phyloP scores from a whole-genome alignment of 495 filamentous ascomycete species.

The Xylaria grammica region DNA sequence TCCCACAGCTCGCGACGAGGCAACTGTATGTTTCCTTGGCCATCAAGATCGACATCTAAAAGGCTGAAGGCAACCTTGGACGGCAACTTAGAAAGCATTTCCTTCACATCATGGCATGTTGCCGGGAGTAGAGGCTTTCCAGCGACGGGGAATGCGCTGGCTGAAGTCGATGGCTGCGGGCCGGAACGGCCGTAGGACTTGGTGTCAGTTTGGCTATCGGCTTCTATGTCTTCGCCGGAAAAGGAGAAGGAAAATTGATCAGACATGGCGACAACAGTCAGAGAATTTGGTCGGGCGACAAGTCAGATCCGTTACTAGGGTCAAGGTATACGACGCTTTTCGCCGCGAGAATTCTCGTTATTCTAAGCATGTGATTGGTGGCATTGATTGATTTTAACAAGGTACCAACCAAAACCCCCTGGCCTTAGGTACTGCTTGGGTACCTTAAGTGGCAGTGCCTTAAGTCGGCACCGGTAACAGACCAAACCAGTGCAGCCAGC shows the following conservation, averaged over 20 bases:
- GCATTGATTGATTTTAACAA: neutral
- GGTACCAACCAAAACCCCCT: too few species aligned
- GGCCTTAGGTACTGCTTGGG: too few species aligned
- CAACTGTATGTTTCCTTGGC: conserved; percentile 57
- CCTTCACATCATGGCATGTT: conserved; percentile 44
- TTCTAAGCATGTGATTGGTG: neutral
- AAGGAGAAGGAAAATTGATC: conserved; percentile 79
- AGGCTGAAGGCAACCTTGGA: conserved; percentile 77
- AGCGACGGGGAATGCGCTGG: conserved; percentile 55
- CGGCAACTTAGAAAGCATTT: conserved; percentile 71
- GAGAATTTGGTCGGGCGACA: neutral
- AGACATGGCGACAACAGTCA: conserved; percentile 23
- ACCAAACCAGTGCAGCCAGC: neutral
- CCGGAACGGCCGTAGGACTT: conserved; percentile 35
- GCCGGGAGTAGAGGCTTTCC: conserved; percentile 56
- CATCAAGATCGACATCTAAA: conserved; percentile 60
- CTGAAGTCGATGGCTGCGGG: conserved; percentile 32
- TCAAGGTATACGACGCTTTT: neutral
- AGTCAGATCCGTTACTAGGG: neutral
- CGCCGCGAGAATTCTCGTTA: neutral
- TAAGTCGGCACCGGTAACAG: too few species aligned
- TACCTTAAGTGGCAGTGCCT: too few species aligned
- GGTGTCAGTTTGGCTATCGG: conserved; percentile 48
- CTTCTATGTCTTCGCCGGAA: conserved; percentile 82
- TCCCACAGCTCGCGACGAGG: conserved; percentile 92